These are phyloP conservation scores for Thermothielavioides terrestris DNA, from an alignment of 495 filamentous ascomycete species.

Conservation along the genomic window DNA sequence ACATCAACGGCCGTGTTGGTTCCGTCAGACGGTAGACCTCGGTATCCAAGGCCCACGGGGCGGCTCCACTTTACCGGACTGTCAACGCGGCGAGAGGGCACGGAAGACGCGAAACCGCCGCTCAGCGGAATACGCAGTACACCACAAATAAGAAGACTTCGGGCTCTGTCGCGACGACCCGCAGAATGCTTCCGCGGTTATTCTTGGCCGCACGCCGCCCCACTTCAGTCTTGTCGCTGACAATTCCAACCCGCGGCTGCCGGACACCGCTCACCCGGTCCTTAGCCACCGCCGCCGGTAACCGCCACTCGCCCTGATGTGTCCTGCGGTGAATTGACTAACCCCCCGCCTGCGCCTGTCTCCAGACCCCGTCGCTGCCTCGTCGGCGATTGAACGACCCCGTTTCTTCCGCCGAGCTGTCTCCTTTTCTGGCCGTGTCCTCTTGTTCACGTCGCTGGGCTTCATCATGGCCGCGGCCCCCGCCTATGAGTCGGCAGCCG, in stretches of 20 bases:
- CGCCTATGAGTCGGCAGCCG: constrained; percentile 33
- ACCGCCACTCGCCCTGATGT: not conserved
- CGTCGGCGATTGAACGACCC: not conserved
- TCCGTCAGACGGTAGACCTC: too few relatives aligned
- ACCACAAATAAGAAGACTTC: too few relatives aligned
- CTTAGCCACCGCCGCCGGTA: constrained; percentile 11
- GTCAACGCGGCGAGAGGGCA: too few relatives aligned
- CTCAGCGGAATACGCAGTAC: too few relatives aligned
- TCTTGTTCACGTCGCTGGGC: constrained; percentile 42
- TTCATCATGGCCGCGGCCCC: constrained; percentile 47
- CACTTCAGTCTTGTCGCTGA: not conserved
- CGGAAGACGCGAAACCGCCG: too few relatives aligned
- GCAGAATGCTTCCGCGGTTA: constrained; percentile 13
- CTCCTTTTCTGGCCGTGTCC: constrained; percentile 23
- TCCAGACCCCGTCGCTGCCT: not conserved
- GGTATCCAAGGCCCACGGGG: too few relatives aligned
- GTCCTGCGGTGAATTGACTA: not conserved
- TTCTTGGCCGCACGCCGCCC: constrained; percentile 13
- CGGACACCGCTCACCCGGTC: constrained; percentile 6
- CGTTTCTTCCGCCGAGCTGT: constrained; percentile 24
- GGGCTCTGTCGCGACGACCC: too few relatives aligned
- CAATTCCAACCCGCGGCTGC: not conserved
- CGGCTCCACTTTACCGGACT: too few relatives aligned
- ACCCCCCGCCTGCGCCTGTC: not conserved
- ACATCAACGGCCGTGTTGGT: too few relatives aligned